phyloP scores from a whole-genome alignment of 495 filamentous ascomycete species.

The Penicillium samsonianum region DNA sequence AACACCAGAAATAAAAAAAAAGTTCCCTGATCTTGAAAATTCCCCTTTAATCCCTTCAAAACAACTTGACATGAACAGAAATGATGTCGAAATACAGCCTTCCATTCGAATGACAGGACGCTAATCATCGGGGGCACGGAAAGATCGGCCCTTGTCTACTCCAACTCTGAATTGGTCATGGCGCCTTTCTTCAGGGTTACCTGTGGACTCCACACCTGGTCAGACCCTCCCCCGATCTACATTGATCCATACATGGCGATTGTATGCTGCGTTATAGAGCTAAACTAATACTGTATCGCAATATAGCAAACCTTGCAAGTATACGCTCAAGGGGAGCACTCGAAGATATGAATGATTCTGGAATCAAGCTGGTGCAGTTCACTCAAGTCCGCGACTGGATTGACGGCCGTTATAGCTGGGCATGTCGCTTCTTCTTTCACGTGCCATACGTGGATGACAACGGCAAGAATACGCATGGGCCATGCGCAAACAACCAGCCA shows the following conservation, averaged over 20 bases:
- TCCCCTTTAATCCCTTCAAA: neutral
- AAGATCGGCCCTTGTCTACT: too few relatives aligned
- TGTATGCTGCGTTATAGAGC: neutral
- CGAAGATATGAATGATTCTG: neutral
- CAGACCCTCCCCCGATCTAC: neutral
- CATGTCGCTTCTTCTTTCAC: too few relatives aligned
- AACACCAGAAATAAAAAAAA: too few relatives aligned
- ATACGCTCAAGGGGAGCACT: neutral
- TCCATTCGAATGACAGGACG: neutral
- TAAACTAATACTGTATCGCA: neutral
- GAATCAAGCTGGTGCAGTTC: neutral
- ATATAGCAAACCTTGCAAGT: neutral
- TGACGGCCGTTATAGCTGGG: too few relatives aligned
- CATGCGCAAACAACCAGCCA: too few relatives aligned
- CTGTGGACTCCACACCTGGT: neutral
- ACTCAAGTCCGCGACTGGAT: neutral
- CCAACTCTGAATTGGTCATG: too few relatives aligned
- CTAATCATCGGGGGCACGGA: neutral
- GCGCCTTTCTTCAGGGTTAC: too few relatives aligned
- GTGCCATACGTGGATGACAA: too few relatives aligned
- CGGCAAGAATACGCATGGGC: too few relatives aligned
- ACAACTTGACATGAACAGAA: too few relatives aligned
- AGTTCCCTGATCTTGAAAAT: neutral
- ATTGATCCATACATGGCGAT: neutral
- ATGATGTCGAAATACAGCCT: neutral